phyloP scores from a whole-genome alignment of 345 rosid genomes.

The Aquilaria malaccensis region DNA sequence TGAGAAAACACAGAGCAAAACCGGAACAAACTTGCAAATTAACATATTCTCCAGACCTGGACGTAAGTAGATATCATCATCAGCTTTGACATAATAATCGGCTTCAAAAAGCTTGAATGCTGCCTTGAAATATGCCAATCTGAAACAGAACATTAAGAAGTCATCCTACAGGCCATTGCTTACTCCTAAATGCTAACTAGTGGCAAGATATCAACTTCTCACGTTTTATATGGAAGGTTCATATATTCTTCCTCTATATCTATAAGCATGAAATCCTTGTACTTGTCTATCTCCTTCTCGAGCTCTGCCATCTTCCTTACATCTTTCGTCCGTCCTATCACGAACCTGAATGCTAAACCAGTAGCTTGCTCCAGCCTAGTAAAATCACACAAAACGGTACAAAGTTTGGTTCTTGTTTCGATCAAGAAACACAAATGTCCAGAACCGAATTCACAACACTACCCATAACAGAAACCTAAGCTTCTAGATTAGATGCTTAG shows the following conservation, averaged over 20 bases:
- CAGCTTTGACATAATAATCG: conserved; percentile 76
- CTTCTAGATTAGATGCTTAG: too few species aligned
- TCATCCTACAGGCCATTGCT: not conserved
- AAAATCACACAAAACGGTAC: not conserved
- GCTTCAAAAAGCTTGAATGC: conserved; percentile 67
- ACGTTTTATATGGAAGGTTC: conserved; percentile 74
- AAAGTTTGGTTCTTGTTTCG: not conserved
- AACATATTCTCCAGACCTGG: conserved; percentile 41
- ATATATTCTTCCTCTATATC: conserved; percentile 66
- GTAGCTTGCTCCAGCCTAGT: conserved; percentile 83
- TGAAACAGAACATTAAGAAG: conserved; percentile 14
- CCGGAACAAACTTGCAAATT: not conserved
- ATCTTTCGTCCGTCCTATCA: conserved; percentile 67
- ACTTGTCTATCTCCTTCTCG: conserved; percentile 46
- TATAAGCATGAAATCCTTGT: conserved; percentile 66
- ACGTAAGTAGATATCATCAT: conserved; percentile 75
- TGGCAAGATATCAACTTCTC: conserved; percentile 8
- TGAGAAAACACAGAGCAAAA: not conserved
- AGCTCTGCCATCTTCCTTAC: conserved; percentile 56
- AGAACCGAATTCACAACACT: too few species aligned
- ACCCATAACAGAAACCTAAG: too few species aligned
- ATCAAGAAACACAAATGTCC: too few species aligned
- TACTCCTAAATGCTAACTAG: not conserved
- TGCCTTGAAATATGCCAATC: conserved; percentile 63
- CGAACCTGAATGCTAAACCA: conserved; percentile 73